These are phyloP conservation scores for Phialophora expanda DNA, from an alignment of 2,329 filamentous ascomycete genomes.

Conservation along the genomic window DNA sequence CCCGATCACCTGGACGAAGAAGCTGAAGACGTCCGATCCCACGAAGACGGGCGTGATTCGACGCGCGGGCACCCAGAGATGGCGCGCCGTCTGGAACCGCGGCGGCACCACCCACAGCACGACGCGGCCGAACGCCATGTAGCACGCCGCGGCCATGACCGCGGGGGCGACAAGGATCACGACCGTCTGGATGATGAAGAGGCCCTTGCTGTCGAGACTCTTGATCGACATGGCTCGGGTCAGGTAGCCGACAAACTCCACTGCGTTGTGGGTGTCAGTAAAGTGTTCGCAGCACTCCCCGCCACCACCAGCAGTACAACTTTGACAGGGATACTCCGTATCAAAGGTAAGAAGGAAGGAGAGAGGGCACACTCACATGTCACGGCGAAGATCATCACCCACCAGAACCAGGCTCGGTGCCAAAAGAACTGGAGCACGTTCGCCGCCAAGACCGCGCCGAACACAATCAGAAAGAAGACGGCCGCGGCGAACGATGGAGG, in stretches of 20 bases:
- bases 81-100: constrained; percentile 39
- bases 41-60: constrained; percentile 50
- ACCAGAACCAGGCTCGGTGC: constrained; percentile 49
- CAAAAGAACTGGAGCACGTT: constrained; percentile 44
- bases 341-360: not conserved
- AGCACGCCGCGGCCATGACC: constrained; percentile 56
- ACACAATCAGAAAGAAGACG: constrained; percentile 45
- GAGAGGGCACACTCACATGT: constrained; percentile 40
- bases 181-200: constrained; percentile 46
- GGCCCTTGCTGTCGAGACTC: constrained; percentile 12
- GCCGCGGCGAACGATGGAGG: constrained; percentile 47
- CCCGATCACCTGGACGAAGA: constrained; percentile 52
- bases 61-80: constrained; percentile 49
- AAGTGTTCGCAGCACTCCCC: not conserved
- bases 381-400: constrained; percentile 54
- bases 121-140: constrained; percentile 55
- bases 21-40: constrained; percentile 51
- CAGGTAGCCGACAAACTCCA: constrained; percentile 50
- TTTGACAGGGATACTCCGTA: not conserved
- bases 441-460: constrained; percentile 40
- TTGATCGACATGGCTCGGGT: constrained; percentile 41
- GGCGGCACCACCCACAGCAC: constrained; percentile 50
- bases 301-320: not conserved
- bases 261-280: constrained; percentile 17
- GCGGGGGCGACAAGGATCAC: constrained; percentile 54